Evolutionary conservation across 306 rosid genomes (phyloP), one percentile per base, ranked within the genome.

Genomic region (Cajanus cajan): DNA sequence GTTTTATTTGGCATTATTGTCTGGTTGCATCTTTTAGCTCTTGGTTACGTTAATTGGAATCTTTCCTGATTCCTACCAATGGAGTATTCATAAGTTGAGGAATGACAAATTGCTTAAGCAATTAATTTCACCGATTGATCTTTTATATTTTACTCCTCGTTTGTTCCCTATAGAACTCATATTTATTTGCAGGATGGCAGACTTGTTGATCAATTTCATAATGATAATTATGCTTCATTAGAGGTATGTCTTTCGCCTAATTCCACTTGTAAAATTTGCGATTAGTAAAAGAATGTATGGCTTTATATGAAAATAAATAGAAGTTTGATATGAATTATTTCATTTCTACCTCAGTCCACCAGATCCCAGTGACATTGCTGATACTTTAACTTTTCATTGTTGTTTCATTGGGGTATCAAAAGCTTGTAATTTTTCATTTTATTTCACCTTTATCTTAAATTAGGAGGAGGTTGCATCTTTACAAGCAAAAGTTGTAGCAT

Each of bases 401-500:
- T 73, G 73, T 85, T 63, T 28, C 67, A 58, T 45, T 65, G 61
- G 40, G 44, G 61, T 39, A 73, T 31, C 68, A 18, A 22, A 31
- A 73, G 52, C 52, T 81, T 47, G 45, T 43, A 45, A 6, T 39
- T 77, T 68, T 71, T 34, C 10, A 59, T 41, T 48, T 69, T 24
- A 7, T 82, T 45, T 84, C 54, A 40, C 68, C 66, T 36, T 70
- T 45, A 45, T 86, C 79, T 82, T 73, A 47, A 78, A 85, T 71
- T 86, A 95, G 97, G 98, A 89, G 82, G 99, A 91, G 79, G 77
- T 88, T 80, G 83, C 87, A 22, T 85, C 94, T 54, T 87, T 93
- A 78, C 88, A 82, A 41, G 88, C 89, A 65, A 93, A 88, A 83
- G 89, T 93, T 80, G 86, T 87, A 78, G 78, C 79, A 1, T 80